Percentiles rank a stretch among this genome's conserved stretches.
phyloP scores from a whole-genome alignment of 352 stramenopile genomes.

The Thalassiosira delicatula region DNA sequence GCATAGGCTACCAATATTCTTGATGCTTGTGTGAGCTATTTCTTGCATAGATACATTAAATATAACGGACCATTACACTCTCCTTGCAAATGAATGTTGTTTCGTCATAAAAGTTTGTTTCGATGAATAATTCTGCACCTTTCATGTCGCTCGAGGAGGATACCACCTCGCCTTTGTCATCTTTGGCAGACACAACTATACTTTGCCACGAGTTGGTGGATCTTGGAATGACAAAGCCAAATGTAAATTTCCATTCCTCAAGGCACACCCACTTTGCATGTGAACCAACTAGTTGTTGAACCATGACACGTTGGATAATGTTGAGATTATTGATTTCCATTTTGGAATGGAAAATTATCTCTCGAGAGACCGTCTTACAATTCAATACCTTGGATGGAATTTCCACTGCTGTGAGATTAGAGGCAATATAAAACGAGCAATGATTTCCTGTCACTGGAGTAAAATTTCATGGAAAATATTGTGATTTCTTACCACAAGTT shows the following conservation, averaged over 20 bases:
- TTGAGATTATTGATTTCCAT: conserved; percentile 91
- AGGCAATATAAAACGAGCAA: too few relatives aligned
- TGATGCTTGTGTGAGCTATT: too few relatives aligned
- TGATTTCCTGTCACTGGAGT: too few relatives aligned
- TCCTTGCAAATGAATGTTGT: conserved; percentile 21
- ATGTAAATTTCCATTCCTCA: conserved; percentile 93
- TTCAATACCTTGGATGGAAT: conserved; percentile 89
- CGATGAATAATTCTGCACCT: conserved; percentile 92
- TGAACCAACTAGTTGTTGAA: not conserved
- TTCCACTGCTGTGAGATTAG: conserved; percentile 31
- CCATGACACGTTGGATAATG: conserved; percentile 88
- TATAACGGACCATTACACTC: not conserved
- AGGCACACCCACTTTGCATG: conserved; percentile 42
- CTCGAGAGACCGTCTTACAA: conserved; percentile 89
- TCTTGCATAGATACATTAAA: too few relatives aligned
- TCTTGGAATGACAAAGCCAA: conserved; percentile 93
- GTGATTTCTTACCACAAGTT: too few relatives aligned
- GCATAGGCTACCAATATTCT: too few relatives aligned
- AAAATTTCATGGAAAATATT: too few relatives aligned
- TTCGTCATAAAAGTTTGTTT: conserved; percentile 95
- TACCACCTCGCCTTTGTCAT: conserved; percentile 87
- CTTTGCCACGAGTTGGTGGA: conserved; percentile 96
- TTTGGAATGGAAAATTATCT: conserved; percentile 92
- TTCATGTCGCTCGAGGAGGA: not conserved
- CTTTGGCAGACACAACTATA: conserved; percentile 89